Base-by-base conservation (phyloP, 129 eudicot species). In the Scalesia atractyloides region DNA sequence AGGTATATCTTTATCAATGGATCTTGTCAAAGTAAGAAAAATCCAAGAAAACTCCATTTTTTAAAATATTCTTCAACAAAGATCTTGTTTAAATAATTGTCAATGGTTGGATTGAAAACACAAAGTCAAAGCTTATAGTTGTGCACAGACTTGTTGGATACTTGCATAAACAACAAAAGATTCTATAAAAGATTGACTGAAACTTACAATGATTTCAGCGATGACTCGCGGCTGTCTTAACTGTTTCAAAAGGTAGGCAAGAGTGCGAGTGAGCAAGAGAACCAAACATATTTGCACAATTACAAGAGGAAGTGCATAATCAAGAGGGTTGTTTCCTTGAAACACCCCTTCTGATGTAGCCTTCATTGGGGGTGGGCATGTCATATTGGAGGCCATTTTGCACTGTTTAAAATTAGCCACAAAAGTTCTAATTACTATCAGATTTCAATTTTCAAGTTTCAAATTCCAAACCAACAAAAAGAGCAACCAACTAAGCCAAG, bases 171-270 rank as follows among this genome's bases (percentile, higher is more conserved):
- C 59, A 51, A 60, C 60, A 73, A 73, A 73, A 30, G 57, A 83
- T 64, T 39, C 46, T 22, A 15, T 12, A 24, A 39, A 51, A 68
- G 9, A 48, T 9, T 2, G n/a, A 60, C 6, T 30, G 59, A 12
- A 54, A 79, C 96, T 82, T 75, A 88, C 97, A 56, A 91, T 66
- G 69, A 91, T 91, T 78, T 91, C 97, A 52, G 97, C 97, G 10
- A 91, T 77, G 69, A 91, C 97, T 12, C 97, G 97, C 9, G 97
- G 97, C 78, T 91, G 97, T 34, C 97, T 76, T 59, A 91, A 73
- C 14, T 96, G 97, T 57, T 69, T 82, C n/a, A 91, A 82, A 70
- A 88, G 72, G 82, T 81, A 88, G 0, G 96, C 97, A 46, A 91
- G 96, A 19, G 74, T 39, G 15, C 97, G 83, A 17, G 97, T 91